A percentile compares a stretch with the other conserved stretches of the same genome.
phyloP scores from a whole-genome alignment of 495 filamentous ascomycete genomes.

The Clavariopsis aquatica region DNA sequence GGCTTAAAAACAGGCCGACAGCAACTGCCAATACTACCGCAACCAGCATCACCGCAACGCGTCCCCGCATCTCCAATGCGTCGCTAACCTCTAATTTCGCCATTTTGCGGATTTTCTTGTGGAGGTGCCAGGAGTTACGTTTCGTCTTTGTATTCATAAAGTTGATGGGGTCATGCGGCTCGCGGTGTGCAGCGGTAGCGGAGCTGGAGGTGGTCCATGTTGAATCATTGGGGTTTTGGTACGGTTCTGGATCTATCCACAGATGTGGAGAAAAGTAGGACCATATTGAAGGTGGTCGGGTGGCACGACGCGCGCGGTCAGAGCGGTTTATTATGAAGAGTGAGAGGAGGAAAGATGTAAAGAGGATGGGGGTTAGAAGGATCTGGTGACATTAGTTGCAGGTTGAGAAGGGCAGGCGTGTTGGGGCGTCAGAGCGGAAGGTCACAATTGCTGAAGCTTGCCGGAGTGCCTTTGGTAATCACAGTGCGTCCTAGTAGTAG shows the following conservation, averaged over 20 bases:
- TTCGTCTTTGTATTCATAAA: not conserved
- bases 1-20: constrained; percentile 22
- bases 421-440: no score
- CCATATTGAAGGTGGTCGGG: constrained; percentile 19
- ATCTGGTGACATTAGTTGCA: constrained; percentile 28
- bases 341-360: constrained; percentile 46
- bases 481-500: no score
- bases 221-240: constrained; percentile 36
- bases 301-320: constrained; percentile 40
- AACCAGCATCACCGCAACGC: constrained; percentile 37
- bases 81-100: constrained; percentile 42
- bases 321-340: constrained; percentile 42
- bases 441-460: no score
- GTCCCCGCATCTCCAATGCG: constrained; percentile 43
- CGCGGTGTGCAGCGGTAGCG: constrained; percentile 9
- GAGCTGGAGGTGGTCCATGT: constrained; percentile 28
- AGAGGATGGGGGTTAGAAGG: constrained; percentile 41
- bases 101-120: constrained; percentile 45
- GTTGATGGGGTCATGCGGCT: not conserved
- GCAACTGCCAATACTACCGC: not conserved
- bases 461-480: no score
- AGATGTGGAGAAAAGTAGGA: constrained; percentile 24
- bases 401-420: no score
- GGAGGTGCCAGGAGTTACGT: constrained; percentile 37
- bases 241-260: constrained; percentile 44